Evolutionary conservation across 345 rosid species (phyloP).

Genomic region (Clausena lansium): DNA sequence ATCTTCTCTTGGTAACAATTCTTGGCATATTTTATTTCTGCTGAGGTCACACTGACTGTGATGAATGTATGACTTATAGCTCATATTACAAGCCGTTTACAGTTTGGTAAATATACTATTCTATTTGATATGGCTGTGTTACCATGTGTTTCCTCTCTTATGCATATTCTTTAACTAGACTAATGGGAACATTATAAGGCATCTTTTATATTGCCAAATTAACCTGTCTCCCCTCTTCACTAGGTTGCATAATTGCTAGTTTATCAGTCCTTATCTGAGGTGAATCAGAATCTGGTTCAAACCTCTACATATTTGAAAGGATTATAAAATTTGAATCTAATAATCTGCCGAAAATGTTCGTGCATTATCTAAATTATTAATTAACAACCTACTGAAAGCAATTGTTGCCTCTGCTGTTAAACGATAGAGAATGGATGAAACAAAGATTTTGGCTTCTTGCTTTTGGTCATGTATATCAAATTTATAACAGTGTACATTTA

Average conservation of each 20-base stretch:
- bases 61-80: neutral
- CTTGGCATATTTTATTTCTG: neutral
- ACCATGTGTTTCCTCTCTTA: neutral
- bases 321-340: neutral
- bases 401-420: neutral
- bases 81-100: neutral
- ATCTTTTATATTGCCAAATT: neutral
- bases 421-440: too few relatives aligned
- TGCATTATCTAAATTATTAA: neutral
- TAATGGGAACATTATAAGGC: neutral
- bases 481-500: neutral
- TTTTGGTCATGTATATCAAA: neutral
- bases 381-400: neutral
- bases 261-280: neutral
- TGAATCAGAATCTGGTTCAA: neutral
- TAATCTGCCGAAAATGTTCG: neutral
- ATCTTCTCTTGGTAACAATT: conserved; percentile 60
- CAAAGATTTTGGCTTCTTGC: neutral
- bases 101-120: neutral
- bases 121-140: neutral
- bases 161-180: neutral
- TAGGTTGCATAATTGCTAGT: neutral
- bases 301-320: neutral
- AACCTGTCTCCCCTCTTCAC: neutral
- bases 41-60: neutral